phyloP scores from a whole-genome alignment of 2,329 filamentous ascomycete species.

The Bipolaris victoriae region DNA sequence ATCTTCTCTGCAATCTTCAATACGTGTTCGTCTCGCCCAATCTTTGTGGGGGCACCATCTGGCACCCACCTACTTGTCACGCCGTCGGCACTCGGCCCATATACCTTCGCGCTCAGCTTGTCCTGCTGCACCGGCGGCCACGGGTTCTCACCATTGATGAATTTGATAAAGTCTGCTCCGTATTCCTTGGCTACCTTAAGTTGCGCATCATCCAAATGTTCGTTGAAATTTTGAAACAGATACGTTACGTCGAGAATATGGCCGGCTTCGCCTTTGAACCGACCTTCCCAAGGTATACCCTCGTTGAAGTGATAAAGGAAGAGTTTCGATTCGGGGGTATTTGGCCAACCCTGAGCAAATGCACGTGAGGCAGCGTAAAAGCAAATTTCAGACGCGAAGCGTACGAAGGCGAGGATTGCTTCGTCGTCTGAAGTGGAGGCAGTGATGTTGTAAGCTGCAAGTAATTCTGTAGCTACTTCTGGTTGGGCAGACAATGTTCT shows the following conservation, averaged over 20 bases:
- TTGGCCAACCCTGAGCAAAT: conserved; percentile 49
- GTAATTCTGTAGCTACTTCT: conserved; percentile 27
- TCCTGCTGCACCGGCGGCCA: conserved; percentile 38
- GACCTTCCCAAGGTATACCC: conserved; percentile 45
- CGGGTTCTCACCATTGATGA: conserved; percentile 41
- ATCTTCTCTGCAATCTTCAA: conserved; percentile 35
- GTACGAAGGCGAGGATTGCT: conserved; percentile 52
- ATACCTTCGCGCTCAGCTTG: conserved; percentile 34
- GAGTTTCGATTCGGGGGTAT: conserved; percentile 33
- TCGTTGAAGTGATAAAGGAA: conserved; percentile 47
- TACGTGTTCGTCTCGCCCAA: conserved; percentile 34
- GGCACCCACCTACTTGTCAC: conserved; percentile 35
- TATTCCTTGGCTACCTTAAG: conserved; percentile 32
- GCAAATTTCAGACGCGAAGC: conserved; percentile 54
- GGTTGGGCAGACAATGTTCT: conserved; percentile 36
- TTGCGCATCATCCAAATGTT: conserved; percentile 31
- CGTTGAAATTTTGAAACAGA: conserved; percentile 46
- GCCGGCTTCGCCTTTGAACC: conserved; percentile 41
- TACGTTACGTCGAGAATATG: conserved; percentile 45
- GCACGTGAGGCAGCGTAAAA: conserved; percentile 55
- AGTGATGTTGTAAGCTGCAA: conserved; percentile 52
- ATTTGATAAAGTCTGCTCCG: conserved; percentile 42
- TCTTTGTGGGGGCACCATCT: conserved; percentile 32
- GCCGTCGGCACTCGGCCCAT: conserved; percentile 39
- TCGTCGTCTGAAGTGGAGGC: conserved; percentile 48